Base-by-base conservation (phyloP, 495 filamentous ascomycete species). In the Aspergillus heteromorphus region DNA sequence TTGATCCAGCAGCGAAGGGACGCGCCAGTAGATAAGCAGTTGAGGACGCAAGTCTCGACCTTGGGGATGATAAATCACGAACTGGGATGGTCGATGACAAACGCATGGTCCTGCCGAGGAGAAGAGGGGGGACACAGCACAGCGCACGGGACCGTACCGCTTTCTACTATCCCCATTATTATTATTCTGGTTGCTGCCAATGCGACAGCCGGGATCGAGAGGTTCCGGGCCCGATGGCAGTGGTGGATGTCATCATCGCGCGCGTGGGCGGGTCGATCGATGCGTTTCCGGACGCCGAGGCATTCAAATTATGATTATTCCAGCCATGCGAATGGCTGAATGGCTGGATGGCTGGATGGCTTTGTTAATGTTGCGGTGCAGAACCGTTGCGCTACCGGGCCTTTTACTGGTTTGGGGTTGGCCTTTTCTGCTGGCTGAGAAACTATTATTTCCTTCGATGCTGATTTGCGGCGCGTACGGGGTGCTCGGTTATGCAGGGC, bases 401-500 rank as follows among this genome's bases (percentile, higher is more conserved):
- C 21, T 47, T 30, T 47, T 47, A 20, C 43, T 47, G 11, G 21
- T 47, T 47, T 47, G 43, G 43, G 43, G 16, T 43, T 38, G 34
- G 34, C 10, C 11, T n/a, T 38, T 38, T 1, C 2, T 38, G 5
- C 13, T 4, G 2, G 11, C n/a, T 23, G 6, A 19, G 40, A 16
- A 9, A 16, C 40, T 11, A 5, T 8, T 19, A 0, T 4, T 17
- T 21, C 9, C 17, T 9, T 13, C 8, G 42, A 6, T 45, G 19
- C 14, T 14, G 19, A 25, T 45, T 27, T 27, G 23, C 7, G 23
- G 23, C 23, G 23, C 4, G 23, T 27, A 7, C 4, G 23, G 4
- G 23, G 23, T 7, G 4, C 4, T 27, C 23, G 3, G 23, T 27
- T 27, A 27, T 27, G 23, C 23, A 27, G 23, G 23, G 23, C 7